Evolutionary conservation across 208 protist species (phyloP).

Genomic region (Trypanosomatidae sp.): DNA sequence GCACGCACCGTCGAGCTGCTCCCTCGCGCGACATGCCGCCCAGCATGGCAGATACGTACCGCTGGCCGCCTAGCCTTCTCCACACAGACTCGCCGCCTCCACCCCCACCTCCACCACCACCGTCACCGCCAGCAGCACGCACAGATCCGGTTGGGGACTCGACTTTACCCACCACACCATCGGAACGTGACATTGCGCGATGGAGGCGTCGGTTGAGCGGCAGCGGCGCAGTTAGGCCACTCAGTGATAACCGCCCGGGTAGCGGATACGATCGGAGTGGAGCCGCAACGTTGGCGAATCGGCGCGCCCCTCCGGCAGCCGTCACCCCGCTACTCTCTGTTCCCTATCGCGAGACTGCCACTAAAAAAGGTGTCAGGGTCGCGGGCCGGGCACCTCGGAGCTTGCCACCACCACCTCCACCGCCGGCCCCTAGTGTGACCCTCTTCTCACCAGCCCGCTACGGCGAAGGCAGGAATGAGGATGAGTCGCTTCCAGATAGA

Average conservation of each 20-base stretch:
- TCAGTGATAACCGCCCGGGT: neutral
- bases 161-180: conserved; percentile 13
- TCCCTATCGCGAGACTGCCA: conserved; percentile 3
- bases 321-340: neutral
- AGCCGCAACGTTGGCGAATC: neutral
- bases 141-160: conserved; percentile 3
- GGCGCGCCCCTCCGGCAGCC: neutral
- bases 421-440: neutral
- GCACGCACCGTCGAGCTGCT: neutral
- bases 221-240: neutral
- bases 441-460: conserved; percentile 2
- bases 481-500: neutral
- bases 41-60: neutral
- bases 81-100: neutral
- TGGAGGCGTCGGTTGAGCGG: conserved; percentile 7
- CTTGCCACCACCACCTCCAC: conserved; percentile 6
- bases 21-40: neutral
- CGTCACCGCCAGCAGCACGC: neutral
- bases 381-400: neutral
- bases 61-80: neutral
- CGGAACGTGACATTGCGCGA: conserved; percentile 13
- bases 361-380: neutral
- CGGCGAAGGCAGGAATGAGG: neutral
- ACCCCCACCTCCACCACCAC: conserved; percentile 6
- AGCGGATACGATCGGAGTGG: neutral